Conservation (phyloP, 805 yeast species). For the Starmerella powellii region DNA sequence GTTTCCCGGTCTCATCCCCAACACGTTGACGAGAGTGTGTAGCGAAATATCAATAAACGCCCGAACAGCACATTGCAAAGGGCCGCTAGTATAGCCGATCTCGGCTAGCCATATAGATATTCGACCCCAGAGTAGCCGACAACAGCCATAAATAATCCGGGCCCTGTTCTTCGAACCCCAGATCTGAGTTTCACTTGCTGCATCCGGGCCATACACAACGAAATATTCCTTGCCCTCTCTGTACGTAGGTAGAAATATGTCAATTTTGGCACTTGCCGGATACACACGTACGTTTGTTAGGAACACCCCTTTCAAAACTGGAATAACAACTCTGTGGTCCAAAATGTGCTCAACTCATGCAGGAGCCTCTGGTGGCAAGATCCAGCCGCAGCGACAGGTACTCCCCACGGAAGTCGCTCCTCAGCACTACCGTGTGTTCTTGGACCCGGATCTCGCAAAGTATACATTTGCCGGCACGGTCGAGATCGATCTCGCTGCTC, state of each 20-base stretch:
- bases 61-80: no score
- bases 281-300: neutral
- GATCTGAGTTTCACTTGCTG: no score
- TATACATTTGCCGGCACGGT: constrained; percentile 30
- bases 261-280: neutral
- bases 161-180: no score
- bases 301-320: neutral
- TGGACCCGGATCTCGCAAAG: constrained; percentile 45
- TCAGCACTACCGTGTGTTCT: constrained; percentile 53
- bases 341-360: constrained; percentile 21
- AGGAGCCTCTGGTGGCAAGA: constrained; percentile 10
- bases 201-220: neutral
- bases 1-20: no score
- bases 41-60: no score
- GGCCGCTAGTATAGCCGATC: no score
- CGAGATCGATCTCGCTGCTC: constrained; percentile 37
- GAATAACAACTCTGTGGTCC: neutral
- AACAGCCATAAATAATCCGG: no score
- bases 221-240: neutral
- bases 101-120: no score
- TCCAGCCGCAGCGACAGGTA: constrained; percentile 30
- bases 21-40: no score
- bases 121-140: no score
- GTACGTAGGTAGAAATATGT: neutral
- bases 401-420: constrained; percentile 63